These are phyloP conservation scores for Naganishia vishniacii DNA, from an alignment of 768 basidiomycete species.

Conservation along the genomic window DNA sequence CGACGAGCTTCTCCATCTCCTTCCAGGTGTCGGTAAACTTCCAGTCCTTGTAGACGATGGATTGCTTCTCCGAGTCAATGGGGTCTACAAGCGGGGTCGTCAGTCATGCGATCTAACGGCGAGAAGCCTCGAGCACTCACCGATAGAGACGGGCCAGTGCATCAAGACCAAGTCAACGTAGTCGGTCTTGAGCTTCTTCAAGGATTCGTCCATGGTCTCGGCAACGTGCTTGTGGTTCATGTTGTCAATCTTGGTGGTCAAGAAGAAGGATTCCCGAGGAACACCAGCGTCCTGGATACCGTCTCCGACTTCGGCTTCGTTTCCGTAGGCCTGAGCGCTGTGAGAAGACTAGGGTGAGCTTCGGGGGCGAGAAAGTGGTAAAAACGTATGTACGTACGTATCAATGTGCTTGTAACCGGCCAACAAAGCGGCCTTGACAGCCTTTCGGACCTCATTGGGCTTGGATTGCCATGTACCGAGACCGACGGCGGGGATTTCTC, in stretches of 20 bases:
- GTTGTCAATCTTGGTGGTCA: conserved; percentile 55
- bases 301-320: conserved; percentile 74
- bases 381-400: conserved; percentile 28
- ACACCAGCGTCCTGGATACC: conserved; percentile 74
- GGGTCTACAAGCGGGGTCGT: conserved; percentile 11
- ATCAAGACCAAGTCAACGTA: conserved; percentile 71
- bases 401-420: conserved; percentile 64
- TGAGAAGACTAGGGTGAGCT: neutral
- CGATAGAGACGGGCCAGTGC: conserved; percentile 30
- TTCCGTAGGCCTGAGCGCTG: conserved; percentile 50
- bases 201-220: conserved; percentile 41
- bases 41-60: conserved; percentile 54
- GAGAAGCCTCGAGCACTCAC: neutral
- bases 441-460: conserved; percentile 64
- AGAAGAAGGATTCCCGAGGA: conserved; percentile 66
- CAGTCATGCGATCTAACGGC: neutral
- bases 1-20: conserved; percentile 64
- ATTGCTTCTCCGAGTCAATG: conserved; percentile 25
- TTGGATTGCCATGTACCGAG: conserved; percentile 55
- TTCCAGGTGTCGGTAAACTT: conserved; percentile 77
- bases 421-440: conserved; percentile 68
- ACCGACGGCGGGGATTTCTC: conserved; percentile 68
- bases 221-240: conserved; percentile 28
- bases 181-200: conserved; percentile 58
- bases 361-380: conserved; percentile 6